Evolutionary conservation across 2,329 filamentous ascomycete species (phyloP).

Genomic region (Aspergillus thermomutatus): DNA sequence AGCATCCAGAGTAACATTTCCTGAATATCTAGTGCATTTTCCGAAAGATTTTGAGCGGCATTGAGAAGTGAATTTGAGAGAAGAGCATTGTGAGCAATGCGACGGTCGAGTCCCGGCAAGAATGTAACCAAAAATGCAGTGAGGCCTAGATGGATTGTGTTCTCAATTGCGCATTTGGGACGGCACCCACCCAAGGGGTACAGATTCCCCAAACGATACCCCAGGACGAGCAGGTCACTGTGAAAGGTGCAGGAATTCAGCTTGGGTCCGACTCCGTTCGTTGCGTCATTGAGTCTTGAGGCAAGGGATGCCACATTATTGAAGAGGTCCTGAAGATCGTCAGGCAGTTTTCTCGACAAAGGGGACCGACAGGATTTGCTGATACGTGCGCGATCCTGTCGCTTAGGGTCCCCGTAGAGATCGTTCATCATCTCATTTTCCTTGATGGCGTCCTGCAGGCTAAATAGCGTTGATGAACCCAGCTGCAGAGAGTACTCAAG

Average conservation of each 20-base stretch:
- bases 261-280: not conserved
- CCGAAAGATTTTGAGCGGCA: not conserved
- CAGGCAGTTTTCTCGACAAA: not conserved
- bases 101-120: not conserved
- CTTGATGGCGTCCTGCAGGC: not conserved
- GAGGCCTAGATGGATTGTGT: not conserved
- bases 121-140: not conserved
- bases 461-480: not conserved
- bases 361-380: not conserved
- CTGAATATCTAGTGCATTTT: not conserved
- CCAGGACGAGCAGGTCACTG: not conserved
- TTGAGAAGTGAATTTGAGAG: not conserved
- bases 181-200: not conserved
- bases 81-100: not conserved
- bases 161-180: not conserved
- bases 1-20: not conserved
- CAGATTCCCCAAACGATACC: not conserved
- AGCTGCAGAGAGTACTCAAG: not conserved
- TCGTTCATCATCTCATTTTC: not conserved
- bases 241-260: not conserved
- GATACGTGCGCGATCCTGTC: not conserved
- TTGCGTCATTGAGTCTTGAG: not conserved
- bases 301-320: not conserved
- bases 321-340: not conserved
- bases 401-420: not conserved